phyloP scores from a whole-genome alignment of 768 basidiomycete genomes.

The Saitozyma sp. region DNA sequence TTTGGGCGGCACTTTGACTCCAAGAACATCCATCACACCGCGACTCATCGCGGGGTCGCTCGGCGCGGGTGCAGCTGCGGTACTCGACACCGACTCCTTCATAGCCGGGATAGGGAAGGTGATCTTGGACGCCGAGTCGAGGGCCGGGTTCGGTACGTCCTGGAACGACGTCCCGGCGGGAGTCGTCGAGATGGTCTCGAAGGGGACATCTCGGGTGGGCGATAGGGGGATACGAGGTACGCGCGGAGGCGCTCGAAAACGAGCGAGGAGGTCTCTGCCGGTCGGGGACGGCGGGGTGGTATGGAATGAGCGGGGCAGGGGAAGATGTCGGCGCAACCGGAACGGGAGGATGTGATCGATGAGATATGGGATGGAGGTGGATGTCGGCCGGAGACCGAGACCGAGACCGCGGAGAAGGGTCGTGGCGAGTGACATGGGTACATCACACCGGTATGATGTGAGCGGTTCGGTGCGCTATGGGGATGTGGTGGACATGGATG shows the following conservation, averaged over 20 bases:
- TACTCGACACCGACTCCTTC: constrained; percentile 16
- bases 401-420: too few relatives aligned
- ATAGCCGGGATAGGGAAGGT: constrained; percentile 35
- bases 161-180: constrained; percentile 38
- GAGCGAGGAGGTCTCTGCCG: constrained; percentile 13
- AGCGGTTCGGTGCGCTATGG: too few relatives aligned
- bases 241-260: constrained; percentile 1
- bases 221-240: background rate
- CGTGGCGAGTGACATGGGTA: too few relatives aligned
- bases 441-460: too few relatives aligned
- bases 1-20: constrained; percentile 33
- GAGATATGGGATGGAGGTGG: too few relatives aligned
- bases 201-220: constrained; percentile 5
- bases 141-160: constrained; percentile 34
- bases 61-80: too few relatives aligned
- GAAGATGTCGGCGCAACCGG: too few relatives aligned
- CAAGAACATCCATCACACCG: too few relatives aligned
- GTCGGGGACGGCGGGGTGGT: background rate
- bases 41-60: too few relatives aligned
- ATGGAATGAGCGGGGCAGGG: too few relatives aligned
- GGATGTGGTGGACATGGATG: too few relatives aligned
- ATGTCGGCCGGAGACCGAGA: too few relatives aligned
- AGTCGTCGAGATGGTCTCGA: constrained; percentile 32
- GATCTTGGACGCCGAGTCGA: constrained; percentile 5
- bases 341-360: background rate